Evolutionary conservation across 495 filamentous ascomycete genomes (phyloP), one percentile per base, ranked within the genome.

Genomic region (Lepraria neglecta): DNA sequence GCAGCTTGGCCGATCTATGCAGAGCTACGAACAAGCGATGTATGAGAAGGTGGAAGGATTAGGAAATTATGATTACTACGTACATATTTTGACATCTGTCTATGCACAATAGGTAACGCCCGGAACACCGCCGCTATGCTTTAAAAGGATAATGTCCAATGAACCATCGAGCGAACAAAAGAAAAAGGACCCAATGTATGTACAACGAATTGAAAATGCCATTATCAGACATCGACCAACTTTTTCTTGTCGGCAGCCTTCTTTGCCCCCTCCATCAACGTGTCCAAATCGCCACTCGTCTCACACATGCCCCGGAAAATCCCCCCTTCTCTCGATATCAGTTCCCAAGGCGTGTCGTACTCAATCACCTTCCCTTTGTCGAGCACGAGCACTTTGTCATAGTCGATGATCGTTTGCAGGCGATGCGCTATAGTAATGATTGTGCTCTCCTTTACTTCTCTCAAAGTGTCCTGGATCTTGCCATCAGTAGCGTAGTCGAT

Each of bases 391-490:
- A 99, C 94, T 77, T 95, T 96, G 75, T 97, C 92, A 69, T 97
- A 97, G 69, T 97, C 95, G 52, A 91, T 89, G 67, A 99, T 96
- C 0, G 92, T 97, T 65, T 96, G 90, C 60, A 99, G 79, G 14
- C 95, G 86, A 73, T 99, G 95, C n/a, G 95, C 95, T 67, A 99
- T 97, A 0, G 95, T 97, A 69, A 95, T 91, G 71, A 95, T 95
- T 12, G 95, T 99, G 74, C 86, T 91, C 46, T 87, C 85, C 60
- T 75, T 77, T 44, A 97, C 78, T 70, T 96, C 90, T 43, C 90
- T 86, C 60, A 99, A 88, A 0, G 95, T 97, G 59, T 88, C 89
- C 72, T 99, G 95, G 70, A 99, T 97, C 73, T 96, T 96, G 62
- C 84, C 76, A 68, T 99, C 95, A 17, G 94, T 99, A 40, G 84